Base-by-base conservation (phyloP, 2,329 filamentous ascomycete species). In the Coleophoma eucalyptorum region DNA sequence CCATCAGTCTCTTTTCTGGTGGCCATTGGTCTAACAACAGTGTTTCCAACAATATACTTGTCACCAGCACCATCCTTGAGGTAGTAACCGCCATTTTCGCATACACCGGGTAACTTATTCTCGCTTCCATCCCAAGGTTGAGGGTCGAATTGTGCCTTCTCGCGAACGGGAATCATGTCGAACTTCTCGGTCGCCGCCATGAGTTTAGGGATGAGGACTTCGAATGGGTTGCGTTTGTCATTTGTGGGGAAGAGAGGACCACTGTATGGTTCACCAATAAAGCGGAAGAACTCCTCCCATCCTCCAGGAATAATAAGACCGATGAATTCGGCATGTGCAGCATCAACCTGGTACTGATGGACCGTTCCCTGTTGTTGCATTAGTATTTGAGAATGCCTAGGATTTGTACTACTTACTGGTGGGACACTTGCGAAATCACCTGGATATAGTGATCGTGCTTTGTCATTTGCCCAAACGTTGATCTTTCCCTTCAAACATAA, bases 251-350 rank as follows among this genome's bases (percentile, higher is more conserved):
- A 71, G 16, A 81, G 55, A 1, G 75, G 57, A 1, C 79, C 78
- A 3, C 65, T 55, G 50, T 76, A 81, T 0, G 74, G 67, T 61
- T 83, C 79, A 26, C 72, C 72, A 7, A 83, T 72, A 59, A 79
- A 76, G 46, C 79, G 72, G 67, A 83, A 83, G 67, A 83, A 83
- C 56, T 83, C 78, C 26, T 80, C 68, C 80, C 79, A 83, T 58
- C 79, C 78, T 5, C 78, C 79, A 0, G 79, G 79, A 0, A 76
- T 76, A 26, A 83, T 75, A 3, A 83, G 63, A 13, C 79, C 78
- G 1, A 78, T 65, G 18, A 73, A 72, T 54, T 83, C 80, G 2
- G 77, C 78, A 54, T 81, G 76, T 0, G 76, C 70, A 1, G 77
- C 77, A 1, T 79, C 65, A 21, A 79, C 67, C 50, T 81, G 74